phyloP scores from a whole-genome alignment of 1,284 basidiomycete species.

The Filobasidium uniguttulatum region DNA sequence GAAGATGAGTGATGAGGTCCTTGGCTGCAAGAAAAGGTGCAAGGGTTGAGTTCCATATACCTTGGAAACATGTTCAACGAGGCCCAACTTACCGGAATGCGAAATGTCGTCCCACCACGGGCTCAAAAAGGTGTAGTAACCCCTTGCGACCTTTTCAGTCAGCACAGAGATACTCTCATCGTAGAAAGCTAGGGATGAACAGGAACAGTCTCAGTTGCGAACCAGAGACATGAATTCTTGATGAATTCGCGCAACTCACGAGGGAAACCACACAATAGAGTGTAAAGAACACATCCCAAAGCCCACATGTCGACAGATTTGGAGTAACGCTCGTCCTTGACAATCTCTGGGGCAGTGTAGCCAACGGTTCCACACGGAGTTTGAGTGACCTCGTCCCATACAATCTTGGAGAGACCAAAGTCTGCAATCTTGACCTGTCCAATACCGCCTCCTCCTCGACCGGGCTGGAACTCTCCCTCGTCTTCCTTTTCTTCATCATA shows the following conservation, averaged over 20 bases:
- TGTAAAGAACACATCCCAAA: constrained; percentile 94
- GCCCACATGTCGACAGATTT: constrained; percentile 99
- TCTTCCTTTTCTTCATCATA: constrained; percentile 99
- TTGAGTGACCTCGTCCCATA: constrained; percentile 99
- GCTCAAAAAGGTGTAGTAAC: constrained; percentile 95
- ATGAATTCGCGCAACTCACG: constrained; percentile 35
- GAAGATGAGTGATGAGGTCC: constrained; percentile 84
- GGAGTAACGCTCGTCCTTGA: constrained; percentile 91
- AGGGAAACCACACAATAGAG: constrained; percentile 93
- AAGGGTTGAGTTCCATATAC: constrained; percentile 13
- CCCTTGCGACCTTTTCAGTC: constrained; percentile 94
- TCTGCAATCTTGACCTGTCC: constrained; percentile 98
- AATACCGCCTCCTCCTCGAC: constrained; percentile 90
- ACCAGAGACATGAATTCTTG: neutral
- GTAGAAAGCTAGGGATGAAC: constrained; percentile 57
- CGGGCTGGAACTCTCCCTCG: constrained; percentile 86
- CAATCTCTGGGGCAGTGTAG: constrained; percentile 98
- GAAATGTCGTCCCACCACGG: constrained; percentile 99
- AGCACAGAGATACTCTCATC: constrained; percentile 97
- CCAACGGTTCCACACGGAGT: constrained; percentile 98
- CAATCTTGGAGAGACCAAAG: constrained; percentile 94
- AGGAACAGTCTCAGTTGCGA: constrained; percentile 2
- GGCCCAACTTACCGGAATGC: constrained; percentile 46
- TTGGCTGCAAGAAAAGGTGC: constrained; percentile 50
- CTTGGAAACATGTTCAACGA: too few relatives aligned